Percentiles rank a stretch among this genome's conserved stretches.
Conservation (phyloP, 129 eudicot species). For the Escallonia herrerae region DNA sequence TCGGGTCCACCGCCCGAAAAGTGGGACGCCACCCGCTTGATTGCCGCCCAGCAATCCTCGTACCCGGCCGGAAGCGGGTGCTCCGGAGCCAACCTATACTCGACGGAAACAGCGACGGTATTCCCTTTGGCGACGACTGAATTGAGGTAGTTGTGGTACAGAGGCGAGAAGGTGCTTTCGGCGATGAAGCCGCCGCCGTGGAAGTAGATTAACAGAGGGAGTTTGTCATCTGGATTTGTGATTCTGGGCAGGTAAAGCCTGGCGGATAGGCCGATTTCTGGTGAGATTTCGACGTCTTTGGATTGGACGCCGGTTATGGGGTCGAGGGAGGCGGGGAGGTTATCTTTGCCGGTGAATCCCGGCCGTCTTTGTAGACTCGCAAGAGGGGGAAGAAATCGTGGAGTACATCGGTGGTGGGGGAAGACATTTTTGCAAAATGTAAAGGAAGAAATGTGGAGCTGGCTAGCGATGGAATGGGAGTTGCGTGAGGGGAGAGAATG, state of each 20-base stretch:
- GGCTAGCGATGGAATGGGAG: too few relatives aligned
- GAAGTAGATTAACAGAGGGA: constrained; percentile 41
- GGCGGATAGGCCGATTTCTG: constrained; percentile 14
- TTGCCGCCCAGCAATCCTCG: constrained; percentile 50
- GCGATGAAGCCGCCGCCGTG: constrained; percentile 57
- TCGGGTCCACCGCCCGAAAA: constrained; percentile 31
- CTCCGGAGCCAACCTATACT: constrained; percentile 50
- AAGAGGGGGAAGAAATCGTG: constrained; percentile 17
- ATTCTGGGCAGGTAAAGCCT: constrained; percentile 35
- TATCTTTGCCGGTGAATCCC: background rate
- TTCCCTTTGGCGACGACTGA: constrained; percentile 24
- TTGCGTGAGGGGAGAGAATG: too few relatives aligned
- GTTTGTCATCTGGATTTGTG: constrained; percentile 15
- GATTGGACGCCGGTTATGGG: constrained; percentile 26
- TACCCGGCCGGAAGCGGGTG: constrained; percentile 29
- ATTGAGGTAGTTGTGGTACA: constrained; percentile 25
- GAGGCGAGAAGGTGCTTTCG: constrained; percentile 31
- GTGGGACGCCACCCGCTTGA: constrained; percentile 48
- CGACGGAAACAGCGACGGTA: constrained; percentile 36
- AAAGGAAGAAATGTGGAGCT: too few relatives aligned
- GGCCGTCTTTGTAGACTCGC: constrained; percentile 31
- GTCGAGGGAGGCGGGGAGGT: constrained; percentile 16
- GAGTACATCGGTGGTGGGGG: background rate
- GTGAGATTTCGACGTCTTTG: constrained; percentile 16
- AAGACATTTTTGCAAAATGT: background rate